Evolutionary conservation across 2,329 filamentous ascomycete genomes (phyloP), one percentile per base, ranked within the genome.

Genomic region (Dryadomyces sulphureus): DNA sequence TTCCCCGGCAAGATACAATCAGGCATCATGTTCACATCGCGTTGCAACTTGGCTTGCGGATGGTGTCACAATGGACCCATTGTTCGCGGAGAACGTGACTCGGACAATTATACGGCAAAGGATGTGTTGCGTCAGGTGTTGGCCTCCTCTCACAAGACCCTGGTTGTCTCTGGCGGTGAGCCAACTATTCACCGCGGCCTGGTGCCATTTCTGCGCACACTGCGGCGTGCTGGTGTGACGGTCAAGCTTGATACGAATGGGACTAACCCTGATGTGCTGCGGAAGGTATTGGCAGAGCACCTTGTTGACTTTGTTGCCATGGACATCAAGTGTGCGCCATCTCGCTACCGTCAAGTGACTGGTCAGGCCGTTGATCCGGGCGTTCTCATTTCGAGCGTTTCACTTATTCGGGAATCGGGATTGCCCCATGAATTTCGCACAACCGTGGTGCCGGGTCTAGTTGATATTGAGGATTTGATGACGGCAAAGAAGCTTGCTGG

Each of bases 251-350:
- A 42, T 27, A 32, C 17, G 5, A 42, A 42, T 7, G 41, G 41
- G 4, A 42, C 41, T n/a, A 21, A 19, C 4, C 41, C 41, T 3
- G 41, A 20, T 4, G 32, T 35, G 7, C 30, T 43, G 12, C 30
- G 14, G 2, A 30, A 21, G 17, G 32, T 43, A 3, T 34, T 43
- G 16, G 25, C 20, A 2, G 41, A 43, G 30, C 20, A 36, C 7
- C 41, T 43, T 5, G 20, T 35, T 20, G 30, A 43, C 14, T 43
- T 43, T 24, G 20, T 43, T 4, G 41, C 41, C 20, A 43, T 43
- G 41, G 41, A 43, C 41, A 35, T 43, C 30, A 43, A 43, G 32
- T 43, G 41, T 12, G 41, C 41, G 14, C 32, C 22, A 8, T 19
- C 12, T 19, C 32, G 32, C 41, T 43, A 43, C 20, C 24, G 25